Base-by-base conservation (phyloP, 176 grass and related monocot genomes). In the Poa annua region DNA sequence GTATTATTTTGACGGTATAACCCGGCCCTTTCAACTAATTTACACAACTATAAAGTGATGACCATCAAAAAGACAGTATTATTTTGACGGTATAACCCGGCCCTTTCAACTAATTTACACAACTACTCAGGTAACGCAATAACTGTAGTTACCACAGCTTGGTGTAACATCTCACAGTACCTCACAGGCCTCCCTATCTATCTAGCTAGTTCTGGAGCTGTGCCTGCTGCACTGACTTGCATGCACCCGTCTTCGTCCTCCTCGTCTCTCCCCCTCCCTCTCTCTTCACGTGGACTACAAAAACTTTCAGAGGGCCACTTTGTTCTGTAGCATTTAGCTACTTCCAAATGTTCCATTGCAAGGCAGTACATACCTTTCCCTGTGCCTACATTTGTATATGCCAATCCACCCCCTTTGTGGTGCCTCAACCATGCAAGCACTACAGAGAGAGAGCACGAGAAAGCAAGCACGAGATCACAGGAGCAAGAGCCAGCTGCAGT, bases 281-380 rank as follows among this genome's bases (percentile, higher is more conserved):
- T 77, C 83, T 77, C 83, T 84, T 83, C 74, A 86, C 74, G 79
- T 79, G 88, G 66, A 86, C 68, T 33, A 33, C 0, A 3, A 64
- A 76, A 51, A 33, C 54, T 47, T 82, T 74, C 47, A 77, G 19
- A 73, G 70, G 24, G 45, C 70, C 79, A 74, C 66, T 48, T 86
- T 90, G 80, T 90, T 83, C 74, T 75, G 75, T 86, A 90, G 79
- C 84, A 83, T 78, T 86, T 66, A 86, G 80, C 84, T 74, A 51
- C 54, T 33, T 90, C 84, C 74, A 79, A 83, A 75, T 79, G 74
- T 75, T 83, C 16, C 51, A 21, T 86, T 79, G 79, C 80, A 29
- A 29, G 29, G 29, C 29, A 29, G 29, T 29, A 29, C 29, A 29
- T 29, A 74, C 51, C 80, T 78, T 78, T 79, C 25, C 1, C 29